A percentile compares a stretch with the other conserved stretches of the same genome.
Evolutionary conservation across 257 asterid species (phyloP).

Genomic region (Anisodus acutangulus): DNA sequence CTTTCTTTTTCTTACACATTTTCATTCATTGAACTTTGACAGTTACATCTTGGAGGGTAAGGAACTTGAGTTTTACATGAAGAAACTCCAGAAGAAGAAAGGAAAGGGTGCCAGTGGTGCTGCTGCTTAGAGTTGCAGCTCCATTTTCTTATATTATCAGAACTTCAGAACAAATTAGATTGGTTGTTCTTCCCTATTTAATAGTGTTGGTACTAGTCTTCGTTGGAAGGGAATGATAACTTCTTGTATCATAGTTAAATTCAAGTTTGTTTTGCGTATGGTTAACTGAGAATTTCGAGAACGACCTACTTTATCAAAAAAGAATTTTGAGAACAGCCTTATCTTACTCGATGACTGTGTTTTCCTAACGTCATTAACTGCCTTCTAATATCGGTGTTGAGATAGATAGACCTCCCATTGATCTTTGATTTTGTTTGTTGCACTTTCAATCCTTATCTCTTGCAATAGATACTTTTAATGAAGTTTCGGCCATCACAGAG

Average conservation of each 20-base stretch:
- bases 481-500: neutral
- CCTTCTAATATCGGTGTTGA: too few species aligned
- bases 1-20: neutral
- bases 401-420: too few species aligned
- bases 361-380: neutral
- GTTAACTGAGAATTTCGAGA: constrained; percentile 16
- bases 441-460: neutral
- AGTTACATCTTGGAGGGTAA: constrained; percentile 34
- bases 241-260: neutral
- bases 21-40: neutral
- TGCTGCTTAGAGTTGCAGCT: constrained; percentile 27
- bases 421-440: neutral
- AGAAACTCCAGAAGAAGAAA: constrained; percentile 34
- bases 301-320: neutral
- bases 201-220: neutral
- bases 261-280: constrained; percentile 18
- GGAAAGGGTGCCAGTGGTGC: constrained; percentile 33
- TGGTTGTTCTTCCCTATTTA: neutral
- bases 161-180: constrained; percentile 8
- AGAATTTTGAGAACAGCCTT: neutral
- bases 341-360: neutral
- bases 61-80: constrained; percentile 33
- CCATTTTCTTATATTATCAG: neutral
- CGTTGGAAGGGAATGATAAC: constrained; percentile 14
- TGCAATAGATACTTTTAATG: too few species aligned